These are phyloP conservation scores for Eucalyptus guilfoylei DNA, from an alignment of 345 rosid genomes.

Conservation along the genomic window DNA sequence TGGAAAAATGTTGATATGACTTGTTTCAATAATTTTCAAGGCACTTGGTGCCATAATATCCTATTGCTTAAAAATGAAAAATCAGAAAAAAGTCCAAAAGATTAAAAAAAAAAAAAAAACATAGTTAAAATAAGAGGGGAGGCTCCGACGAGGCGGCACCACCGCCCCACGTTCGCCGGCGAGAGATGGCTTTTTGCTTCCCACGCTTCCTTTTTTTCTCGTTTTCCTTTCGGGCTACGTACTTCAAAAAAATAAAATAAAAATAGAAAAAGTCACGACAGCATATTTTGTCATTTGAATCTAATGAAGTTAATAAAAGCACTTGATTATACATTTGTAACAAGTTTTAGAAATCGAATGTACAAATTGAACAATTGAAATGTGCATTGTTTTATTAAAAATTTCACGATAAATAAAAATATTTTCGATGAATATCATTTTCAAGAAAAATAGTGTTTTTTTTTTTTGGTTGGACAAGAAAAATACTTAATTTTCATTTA, in stretches of 20 bases:
- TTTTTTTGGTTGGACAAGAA: accelerated
- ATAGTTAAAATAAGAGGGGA: background rate
- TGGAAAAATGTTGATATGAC: background rate
- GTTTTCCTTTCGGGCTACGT: too few species aligned
- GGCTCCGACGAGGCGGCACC: background rate
- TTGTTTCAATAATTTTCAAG: too few species aligned
- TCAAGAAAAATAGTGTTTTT: too few species aligned
- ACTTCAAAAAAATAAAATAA: too few species aligned
- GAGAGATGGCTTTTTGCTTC: background rate
- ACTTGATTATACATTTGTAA: too few species aligned
- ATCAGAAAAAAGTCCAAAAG: background rate
- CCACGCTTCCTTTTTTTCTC: background rate
- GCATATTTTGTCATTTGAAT: accelerated
- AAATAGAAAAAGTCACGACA: accelerated
- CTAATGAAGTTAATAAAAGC: accelerated
- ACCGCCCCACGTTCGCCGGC: background rate
- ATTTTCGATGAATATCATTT: background rate
- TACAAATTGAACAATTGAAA: background rate
- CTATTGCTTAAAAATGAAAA: background rate
- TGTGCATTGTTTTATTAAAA: background rate
- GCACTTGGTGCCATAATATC: background rate
- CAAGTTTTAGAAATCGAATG: too few species aligned
- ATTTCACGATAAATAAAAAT: accelerated
- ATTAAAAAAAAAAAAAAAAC: too few species aligned
- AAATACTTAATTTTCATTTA: background rate